These are phyloP conservation scores for Diversispora eburnea DNA, from an alignment of 192 early-diverging fungal species.

Conservation along the genomic window DNA sequence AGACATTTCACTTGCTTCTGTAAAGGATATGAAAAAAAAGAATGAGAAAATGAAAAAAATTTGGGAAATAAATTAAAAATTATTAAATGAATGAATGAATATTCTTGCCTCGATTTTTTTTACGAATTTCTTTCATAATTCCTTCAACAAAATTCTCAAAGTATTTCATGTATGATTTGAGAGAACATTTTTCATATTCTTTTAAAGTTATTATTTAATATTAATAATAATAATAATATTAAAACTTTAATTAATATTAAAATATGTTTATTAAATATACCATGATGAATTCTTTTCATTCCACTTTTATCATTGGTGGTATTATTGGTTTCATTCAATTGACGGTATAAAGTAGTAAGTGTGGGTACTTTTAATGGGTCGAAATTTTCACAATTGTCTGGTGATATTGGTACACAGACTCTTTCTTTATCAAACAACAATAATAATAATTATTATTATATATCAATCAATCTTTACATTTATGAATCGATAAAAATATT, in stretches of 20 bases:
- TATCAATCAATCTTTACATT: no score
- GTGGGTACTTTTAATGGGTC: slow-evolving; percentile 80
- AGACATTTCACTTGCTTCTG: no score
- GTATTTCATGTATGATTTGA: slow-evolving; percentile 54
- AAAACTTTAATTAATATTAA: no score
- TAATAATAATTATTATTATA: no score
- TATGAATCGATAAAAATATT: no score
- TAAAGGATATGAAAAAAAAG: no score
- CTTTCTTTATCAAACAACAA: slow-evolving; percentile 47
- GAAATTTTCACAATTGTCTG: slow-evolving; percentile 73
- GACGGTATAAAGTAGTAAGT: slow-evolving; percentile 59
- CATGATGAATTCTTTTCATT: slow-evolving; percentile 38
- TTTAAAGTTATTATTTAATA: neutral
- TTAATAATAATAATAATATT: no score
- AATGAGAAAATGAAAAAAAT: no score
- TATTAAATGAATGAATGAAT: no score
- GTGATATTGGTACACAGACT: slow-evolving; percentile 91
- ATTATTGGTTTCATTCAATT: slow-evolving; percentile 53
- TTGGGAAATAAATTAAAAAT: no score
- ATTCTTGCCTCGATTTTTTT: slow-evolving; percentile 20
- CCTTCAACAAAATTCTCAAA: slow-evolving; percentile 68
- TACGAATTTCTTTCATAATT: slow-evolving; percentile 37
- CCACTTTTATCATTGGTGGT: slow-evolving; percentile 1
- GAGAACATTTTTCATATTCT: slow-evolving; percentile 56
- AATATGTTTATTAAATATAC: neutral